Conservation (phyloP, 1,284 basidiomycete species). For the Moniliophthora roreri region DNA sequence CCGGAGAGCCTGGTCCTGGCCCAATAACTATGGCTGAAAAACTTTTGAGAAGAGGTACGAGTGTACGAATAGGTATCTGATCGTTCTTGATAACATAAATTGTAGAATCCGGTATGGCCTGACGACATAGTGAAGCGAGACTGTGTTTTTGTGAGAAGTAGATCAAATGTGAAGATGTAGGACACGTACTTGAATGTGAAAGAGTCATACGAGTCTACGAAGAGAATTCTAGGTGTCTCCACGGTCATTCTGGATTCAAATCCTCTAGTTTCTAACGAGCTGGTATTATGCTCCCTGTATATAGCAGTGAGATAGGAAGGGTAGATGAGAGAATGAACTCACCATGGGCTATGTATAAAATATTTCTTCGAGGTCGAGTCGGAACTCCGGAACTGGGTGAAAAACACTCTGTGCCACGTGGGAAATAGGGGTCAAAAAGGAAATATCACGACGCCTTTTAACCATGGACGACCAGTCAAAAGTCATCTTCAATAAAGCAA, state of each 20-base stretch:
- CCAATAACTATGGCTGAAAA: conserved; percentile 75
- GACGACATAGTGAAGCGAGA: conserved; percentile 63
- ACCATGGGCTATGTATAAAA: no score
- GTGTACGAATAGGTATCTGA: conserved; percentile 44
- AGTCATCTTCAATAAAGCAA: no score
- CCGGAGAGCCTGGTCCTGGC: conserved; percentile 82
- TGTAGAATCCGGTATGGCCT: conserved; percentile 54
- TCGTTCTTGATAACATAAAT: conserved; percentile 78
- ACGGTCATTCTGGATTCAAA: conserved; percentile 26
- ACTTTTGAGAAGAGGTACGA: conserved; percentile 51
- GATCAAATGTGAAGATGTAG: neutral
- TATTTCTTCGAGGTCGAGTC: no score
- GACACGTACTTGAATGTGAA: conserved; percentile 80
- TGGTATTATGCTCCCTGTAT: no score
- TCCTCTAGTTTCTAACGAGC: no score
- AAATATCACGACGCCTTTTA: no score
- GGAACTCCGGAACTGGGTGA: no score
- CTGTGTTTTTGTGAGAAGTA: conserved; percentile 30
- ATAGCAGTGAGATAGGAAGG: no score
- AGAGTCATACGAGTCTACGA: conserved; percentile 85
- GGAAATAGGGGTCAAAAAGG: no score
- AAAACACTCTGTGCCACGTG: no score
- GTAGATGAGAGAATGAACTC: no score
- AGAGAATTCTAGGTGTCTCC: conserved; percentile 48
- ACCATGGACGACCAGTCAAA: neutral